Evolutionary conservation across 345 rosid species (phyloP).

Genomic region (Xanthoceras sorbifolium): DNA sequence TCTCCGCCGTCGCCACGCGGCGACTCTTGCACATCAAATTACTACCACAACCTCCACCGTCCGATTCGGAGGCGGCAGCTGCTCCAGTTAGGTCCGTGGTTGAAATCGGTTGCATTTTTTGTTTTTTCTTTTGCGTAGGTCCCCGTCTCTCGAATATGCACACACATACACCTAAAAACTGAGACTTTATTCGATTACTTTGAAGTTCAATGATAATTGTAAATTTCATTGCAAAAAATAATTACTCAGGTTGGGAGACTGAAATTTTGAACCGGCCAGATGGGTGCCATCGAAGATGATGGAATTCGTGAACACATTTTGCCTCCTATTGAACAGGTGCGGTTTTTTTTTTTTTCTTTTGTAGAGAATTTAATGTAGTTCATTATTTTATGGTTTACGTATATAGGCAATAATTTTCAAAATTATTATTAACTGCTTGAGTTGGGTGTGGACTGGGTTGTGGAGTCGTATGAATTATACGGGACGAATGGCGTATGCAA

Average conservation of each 20-base stretch:
- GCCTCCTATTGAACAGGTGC: constrained; percentile 51
- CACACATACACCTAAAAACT: not conserved
- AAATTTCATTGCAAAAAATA: too few species aligned
- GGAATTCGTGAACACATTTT: constrained; percentile 26
- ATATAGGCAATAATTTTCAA: not conserved
- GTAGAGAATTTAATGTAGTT: not conserved
- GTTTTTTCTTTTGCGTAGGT: too few species aligned
- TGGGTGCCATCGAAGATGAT: constrained; percentile 40
- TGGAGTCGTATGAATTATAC: not conserved
- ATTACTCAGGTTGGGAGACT: not conserved
- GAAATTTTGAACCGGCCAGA: constrained; percentile 19
- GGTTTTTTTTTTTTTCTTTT: not conserved
- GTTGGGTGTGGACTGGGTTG: not conserved
- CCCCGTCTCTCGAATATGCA: not conserved
- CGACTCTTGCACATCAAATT: not conserved
- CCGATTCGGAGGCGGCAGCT: too few species aligned
- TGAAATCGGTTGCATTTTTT: not conserved
- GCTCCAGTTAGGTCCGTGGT: too few species aligned
- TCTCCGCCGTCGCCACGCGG: not conserved
- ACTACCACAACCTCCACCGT: not conserved
- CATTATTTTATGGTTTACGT: not conserved
- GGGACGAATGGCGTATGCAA: not conserved
- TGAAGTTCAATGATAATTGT: not conserved
- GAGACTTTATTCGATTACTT: not conserved
- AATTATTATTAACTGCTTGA: not conserved